Conservation (phyloP, 176 grass and related monocot genomes). For the Tillandsia leiboldiana region DNA sequence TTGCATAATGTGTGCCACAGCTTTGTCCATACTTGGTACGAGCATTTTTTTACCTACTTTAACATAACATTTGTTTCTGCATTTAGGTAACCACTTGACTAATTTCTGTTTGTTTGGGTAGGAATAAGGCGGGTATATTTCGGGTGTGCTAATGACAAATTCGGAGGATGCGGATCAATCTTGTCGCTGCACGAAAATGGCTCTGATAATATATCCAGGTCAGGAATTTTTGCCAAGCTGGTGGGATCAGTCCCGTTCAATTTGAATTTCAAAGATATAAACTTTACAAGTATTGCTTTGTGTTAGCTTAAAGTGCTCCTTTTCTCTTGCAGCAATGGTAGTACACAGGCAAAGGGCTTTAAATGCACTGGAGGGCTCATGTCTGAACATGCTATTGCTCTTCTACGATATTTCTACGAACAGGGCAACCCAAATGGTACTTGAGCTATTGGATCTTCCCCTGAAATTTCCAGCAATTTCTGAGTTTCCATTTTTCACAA, state of each 20-base stretch:
- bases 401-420: conserved; percentile 84
- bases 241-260: not conserved
- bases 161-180: conserved; percentile 88
- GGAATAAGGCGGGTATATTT: conserved; percentile 76
- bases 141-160: conserved; percentile 89
- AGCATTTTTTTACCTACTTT: conserved; percentile 3
- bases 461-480: not conserved
- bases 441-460: not conserved
- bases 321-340: conserved; percentile 23
- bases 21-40: conserved; percentile 80
- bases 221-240: not conserved
- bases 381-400: conserved; percentile 70
- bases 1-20: conserved; percentile 82
- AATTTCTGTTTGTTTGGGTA: conserved; percentile 29
- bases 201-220: conserved; percentile 43
- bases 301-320: conserved; percentile 1
- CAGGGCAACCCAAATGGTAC: conserved; percentile 86
- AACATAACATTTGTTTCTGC: not conserved
- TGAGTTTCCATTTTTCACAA: not conserved
- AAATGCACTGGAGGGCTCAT: conserved; percentile 69
- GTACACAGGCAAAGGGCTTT: conserved; percentile 43
- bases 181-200: conserved; percentile 55
- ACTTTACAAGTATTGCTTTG: not conserved
- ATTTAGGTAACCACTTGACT: not conserved
- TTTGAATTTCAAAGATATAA: too few species aligned